phyloP scores from a whole-genome alignment of 2,329 filamentous ascomycete genomes.

The Colletotrichum sp. region DNA sequence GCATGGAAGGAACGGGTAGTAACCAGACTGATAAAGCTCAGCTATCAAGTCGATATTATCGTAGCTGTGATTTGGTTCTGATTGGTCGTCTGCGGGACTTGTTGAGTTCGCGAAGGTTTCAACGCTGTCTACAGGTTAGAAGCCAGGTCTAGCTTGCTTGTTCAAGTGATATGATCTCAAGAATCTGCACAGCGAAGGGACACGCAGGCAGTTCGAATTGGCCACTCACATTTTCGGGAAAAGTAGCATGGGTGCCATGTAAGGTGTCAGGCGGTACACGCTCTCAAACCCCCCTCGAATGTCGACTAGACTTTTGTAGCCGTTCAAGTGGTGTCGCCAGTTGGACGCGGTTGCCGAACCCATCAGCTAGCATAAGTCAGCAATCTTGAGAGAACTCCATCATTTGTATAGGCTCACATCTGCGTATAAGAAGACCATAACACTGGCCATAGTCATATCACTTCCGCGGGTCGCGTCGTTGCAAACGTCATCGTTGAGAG shows the following conservation, averaged over 20 bases:
- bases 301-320: background rate
- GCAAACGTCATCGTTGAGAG: conserved; percentile 31
- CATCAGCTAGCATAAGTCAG: background rate
- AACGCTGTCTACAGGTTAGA: conserved; percentile 24
- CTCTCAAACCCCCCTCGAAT: conserved; percentile 13
- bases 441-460: background rate
- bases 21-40: conserved; percentile 26
- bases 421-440: conserved; percentile 8
- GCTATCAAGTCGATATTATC: conserved; percentile 30
- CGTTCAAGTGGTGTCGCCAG: conserved; percentile 40
- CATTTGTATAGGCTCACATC: background rate
- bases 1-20: conserved; percentile 32
- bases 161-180: fast-evolving
- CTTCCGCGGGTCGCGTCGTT: conserved; percentile 19
- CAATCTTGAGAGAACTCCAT: fast-evolving
- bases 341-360: conserved; percentile 34
- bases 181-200: fast-evolving
- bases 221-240: conserved; percentile 9
- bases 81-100: conserved; percentile 35
- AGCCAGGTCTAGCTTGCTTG: background rate
- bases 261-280: background rate
- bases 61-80: conserved; percentile 21
- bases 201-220: background rate
- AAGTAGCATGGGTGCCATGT: background rate
- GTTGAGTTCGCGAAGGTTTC: conserved; percentile 40